Conservation (phyloP, 148 eudicot genomes). For the Camellia granthamiana region DNA sequence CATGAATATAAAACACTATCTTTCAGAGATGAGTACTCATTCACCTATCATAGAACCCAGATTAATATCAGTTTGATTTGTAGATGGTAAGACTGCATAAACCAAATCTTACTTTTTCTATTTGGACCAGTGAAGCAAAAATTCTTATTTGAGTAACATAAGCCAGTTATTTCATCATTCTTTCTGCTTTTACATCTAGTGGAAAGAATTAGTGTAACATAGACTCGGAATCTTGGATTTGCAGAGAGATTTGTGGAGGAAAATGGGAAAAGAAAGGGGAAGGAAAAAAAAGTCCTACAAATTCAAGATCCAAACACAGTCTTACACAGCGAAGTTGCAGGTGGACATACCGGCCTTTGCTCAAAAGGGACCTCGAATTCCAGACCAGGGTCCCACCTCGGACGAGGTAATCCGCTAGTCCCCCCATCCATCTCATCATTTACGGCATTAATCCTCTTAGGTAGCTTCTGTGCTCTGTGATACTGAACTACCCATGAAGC, state of each 20-base stretch:
- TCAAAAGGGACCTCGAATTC: conserved; percentile 92
- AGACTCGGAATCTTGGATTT: too few relatives aligned
- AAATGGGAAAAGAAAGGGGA: too few relatives aligned
- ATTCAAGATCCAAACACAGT: too few relatives aligned
- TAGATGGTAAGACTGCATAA: background rate
- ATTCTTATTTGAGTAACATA: background rate
- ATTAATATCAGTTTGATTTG: background rate
- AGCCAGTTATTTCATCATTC: background rate
- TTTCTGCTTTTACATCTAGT: background rate
- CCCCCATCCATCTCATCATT: conserved; percentile 74
- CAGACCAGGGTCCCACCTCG: conserved; percentile 90
- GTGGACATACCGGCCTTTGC: conserved; percentile 80
- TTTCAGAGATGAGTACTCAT: conserved; percentile 89
- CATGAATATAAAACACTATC: conserved; percentile 81
- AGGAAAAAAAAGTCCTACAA: too few relatives aligned
- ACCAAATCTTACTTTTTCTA: background rate
- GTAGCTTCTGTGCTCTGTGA: conserved; percentile 26
- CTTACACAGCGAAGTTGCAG: background rate
- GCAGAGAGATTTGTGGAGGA: too few relatives aligned
- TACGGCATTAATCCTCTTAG: conserved; percentile 28
- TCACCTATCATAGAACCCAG: conserved; percentile 51
- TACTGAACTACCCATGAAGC: conserved; percentile 40
- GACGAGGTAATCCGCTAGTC: conserved; percentile 56
- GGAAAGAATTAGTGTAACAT: too few relatives aligned
- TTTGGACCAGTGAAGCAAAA: background rate